Evolutionary conservation across 164 flowering plant species (phyloP), one percentile per base, ranked within the genome.

Genomic region (Vitis amurensis): DNA sequence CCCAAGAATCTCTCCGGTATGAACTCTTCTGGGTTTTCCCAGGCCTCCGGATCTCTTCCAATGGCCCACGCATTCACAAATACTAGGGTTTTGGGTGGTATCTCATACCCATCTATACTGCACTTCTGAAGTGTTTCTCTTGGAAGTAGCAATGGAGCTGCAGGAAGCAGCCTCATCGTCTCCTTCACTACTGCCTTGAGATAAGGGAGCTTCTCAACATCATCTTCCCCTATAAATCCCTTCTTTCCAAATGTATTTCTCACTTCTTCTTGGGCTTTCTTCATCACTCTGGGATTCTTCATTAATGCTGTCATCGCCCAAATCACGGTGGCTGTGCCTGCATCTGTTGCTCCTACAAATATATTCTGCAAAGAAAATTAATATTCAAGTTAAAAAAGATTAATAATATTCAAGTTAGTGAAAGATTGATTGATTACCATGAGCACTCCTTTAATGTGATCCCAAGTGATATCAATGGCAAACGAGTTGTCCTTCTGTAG

Each of bases 1-100:
- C 63, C 71, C 66, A 75, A 56, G 52, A 81, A 78, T 52, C 82
- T 81, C 62, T 81, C 81, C 0, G 84, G 84, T 50, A n/a, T 31
- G 57, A 81, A 81, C 59, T 56, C 71, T 13, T 74, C 68, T 4
- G 80, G 77, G 14, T 64, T 71, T 14, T 71, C 75, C 84, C 84
- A 81, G 4, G 52, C 50, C 31, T 72, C 76, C 4, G 78, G 76
- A 49, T 80, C 83, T 50, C 75, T 72, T 8, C 80, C 76, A 5
- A 81, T 71, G 9, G 74, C 79, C 78, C 77, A 80, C 8, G 75
- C 72, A 37, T 78, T 80, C 30, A 80, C 68, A 13, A 27, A 64
- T 11, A 81, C 78, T 47, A 53, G n/a, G 59, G 84, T 78, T 57
- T 71, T 70, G 6, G 77, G 68, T 9, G 60, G 37, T n/a, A 81